These are phyloP conservation scores for Saxophila tyrrhenica DNA, from an alignment of 495 filamentous ascomycete genomes.

Conservation along the genomic window DNA sequence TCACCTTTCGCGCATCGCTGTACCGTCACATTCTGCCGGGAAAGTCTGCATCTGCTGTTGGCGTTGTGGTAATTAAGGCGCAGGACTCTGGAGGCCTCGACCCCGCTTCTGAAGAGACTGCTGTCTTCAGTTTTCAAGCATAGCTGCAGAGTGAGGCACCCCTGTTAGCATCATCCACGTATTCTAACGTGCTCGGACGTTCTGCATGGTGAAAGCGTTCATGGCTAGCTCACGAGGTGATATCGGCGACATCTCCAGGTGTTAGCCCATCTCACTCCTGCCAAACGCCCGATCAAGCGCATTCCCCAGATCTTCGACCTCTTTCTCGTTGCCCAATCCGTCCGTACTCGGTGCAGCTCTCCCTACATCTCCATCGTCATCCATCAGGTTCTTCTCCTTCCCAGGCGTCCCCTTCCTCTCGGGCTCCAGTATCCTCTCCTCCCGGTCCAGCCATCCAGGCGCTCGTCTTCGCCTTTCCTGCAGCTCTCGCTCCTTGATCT, in stretches of 20 bases:
- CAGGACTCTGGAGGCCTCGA: too few relatives aligned
- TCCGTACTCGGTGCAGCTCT: constrained; percentile 31
- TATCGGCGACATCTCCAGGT: neutral
- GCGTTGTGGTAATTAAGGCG: too few relatives aligned
- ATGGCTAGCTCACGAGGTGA: too few relatives aligned
- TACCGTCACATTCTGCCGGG: too few relatives aligned
- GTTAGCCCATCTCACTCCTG: constrained; percentile 29
- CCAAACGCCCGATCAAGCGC: constrained; percentile 89
- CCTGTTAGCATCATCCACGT: too few relatives aligned
- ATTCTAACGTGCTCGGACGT: too few relatives aligned
- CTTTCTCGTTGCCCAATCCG: constrained; percentile 31
- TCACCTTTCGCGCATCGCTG: too few relatives aligned
- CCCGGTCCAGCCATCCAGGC: constrained; percentile 88
- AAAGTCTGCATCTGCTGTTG: too few relatives aligned
- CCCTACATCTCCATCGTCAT: constrained; percentile 37
- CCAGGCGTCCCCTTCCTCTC: constrained; percentile 32
- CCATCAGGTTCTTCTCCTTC: constrained; percentile 10
- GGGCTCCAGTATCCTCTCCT: constrained; percentile 73
- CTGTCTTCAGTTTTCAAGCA: too few relatives aligned
- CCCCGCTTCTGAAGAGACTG: too few relatives aligned
- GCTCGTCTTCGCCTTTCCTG: constrained; percentile 86
- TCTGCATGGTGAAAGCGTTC: too few relatives aligned
- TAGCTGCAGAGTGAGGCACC: too few relatives aligned
- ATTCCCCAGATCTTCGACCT: constrained; percentile 39
- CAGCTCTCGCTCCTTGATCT: constrained; percentile 62